Evolutionary conservation across 1,139 yeast species (phyloP), one percentile per base, ranked within the genome.

Genomic region (Casaregolazyma suthepensis): DNA sequence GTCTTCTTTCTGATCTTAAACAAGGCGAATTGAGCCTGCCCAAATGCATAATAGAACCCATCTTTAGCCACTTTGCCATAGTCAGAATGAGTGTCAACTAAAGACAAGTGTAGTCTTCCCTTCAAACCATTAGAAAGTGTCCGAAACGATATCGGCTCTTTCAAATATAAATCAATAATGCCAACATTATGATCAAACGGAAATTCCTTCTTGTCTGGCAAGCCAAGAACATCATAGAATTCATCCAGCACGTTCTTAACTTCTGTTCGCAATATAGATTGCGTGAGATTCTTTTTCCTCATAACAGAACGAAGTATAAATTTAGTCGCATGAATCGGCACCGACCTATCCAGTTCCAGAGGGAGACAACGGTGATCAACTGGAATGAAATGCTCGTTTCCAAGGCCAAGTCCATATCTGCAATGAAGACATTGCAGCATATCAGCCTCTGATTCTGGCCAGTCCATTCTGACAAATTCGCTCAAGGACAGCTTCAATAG

Each of bases 21-120:
- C 3, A 83, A 72, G 43, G 86, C 75, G 59, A 89, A 74, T 17
- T 86, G 81, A 29, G 85, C 74, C 3, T 86, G 74, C 0, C 91
- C 96, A 59, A 88, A 83, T 48, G 87, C 71, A 61, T 80, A 89
- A 63, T 85, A 89, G 5, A 91, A 72, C 0, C 96, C 96, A 19
- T 76, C 59, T 7, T 57, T 62, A 50, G 75, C 71, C 6, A 79
- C 75, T 1, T 59, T 62, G 15, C 71, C 72, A 12, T 71, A 63
- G 5, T 68, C 71, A 44, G 71, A 63, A 4, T 64, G 53, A 0
- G 76, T 70, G 1, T 67, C 61, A 12, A 71, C 67, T 10, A 82
- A 69, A 1, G 72, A 71, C 1, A 84, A 54, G 4, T 61, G 53
- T 9, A 75, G 59, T 6, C 76, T 65, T 0, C 97, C 97, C 55